Percentiles rank a stretch among this genome's conserved stretches.
Evolutionary conservation across 257 asterid species (phyloP).

Genomic region (Plectranthus barbatus): DNA sequence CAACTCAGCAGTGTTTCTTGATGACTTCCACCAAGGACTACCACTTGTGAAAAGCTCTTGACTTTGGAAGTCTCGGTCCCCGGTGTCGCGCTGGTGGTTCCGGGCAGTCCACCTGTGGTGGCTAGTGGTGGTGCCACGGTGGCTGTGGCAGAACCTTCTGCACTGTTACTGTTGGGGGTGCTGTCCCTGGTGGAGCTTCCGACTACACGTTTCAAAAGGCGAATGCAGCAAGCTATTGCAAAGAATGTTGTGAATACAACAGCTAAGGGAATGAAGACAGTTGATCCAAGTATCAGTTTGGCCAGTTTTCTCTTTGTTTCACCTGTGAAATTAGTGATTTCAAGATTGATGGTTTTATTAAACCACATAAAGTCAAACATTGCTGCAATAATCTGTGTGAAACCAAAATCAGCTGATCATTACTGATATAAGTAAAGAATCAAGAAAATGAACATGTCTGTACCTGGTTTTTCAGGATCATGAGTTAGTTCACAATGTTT

Average conservation of each 20-base stretch:
- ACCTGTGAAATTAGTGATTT: constrained; percentile 10
- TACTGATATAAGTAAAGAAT: background rate
- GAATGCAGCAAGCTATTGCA: constrained; percentile 11
- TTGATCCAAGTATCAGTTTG: constrained; percentile 12
- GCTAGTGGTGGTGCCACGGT: constrained; percentile 2
- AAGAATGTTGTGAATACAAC: constrained; percentile 12
- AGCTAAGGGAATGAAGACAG: constrained; percentile 15
- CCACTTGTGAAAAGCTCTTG: constrained; percentile 10
- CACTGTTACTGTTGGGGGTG: background rate
- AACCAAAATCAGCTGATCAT: background rate
- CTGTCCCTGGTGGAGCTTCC: background rate
- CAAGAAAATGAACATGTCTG: background rate
- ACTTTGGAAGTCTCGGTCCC: constrained; percentile 7
- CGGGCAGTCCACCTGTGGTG: background rate
- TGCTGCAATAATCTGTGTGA: background rate
- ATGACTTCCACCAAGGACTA: constrained; percentile 4
- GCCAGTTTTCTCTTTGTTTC: constrained; percentile 14
- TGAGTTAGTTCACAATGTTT: constrained; percentile 5
- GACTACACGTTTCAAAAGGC: background rate
- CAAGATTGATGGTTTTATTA: background rate
- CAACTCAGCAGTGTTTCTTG: constrained; percentile 13
- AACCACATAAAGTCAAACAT: background rate
- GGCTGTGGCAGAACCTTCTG: background rate
- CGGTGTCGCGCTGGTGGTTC: background rate
- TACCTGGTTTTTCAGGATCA: constrained; percentile 2